Evolutionary conservation across 2,329 filamentous ascomycete species (phyloP).

Genomic region (Hypoxylon rubiginosum): DNA sequence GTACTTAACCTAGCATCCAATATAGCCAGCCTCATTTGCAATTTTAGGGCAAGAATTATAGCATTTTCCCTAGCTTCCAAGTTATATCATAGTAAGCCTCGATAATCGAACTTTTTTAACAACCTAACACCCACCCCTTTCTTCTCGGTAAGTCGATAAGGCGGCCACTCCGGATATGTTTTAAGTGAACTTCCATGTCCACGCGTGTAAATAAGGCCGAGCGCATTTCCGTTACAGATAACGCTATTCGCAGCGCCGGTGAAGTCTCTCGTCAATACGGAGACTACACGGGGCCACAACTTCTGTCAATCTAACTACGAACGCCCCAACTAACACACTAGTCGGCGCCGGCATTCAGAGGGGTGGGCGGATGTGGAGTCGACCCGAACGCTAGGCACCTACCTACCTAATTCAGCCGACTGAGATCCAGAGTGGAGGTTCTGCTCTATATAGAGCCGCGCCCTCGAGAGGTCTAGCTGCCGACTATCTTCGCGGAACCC

Average conservation of each 20-base stretch:
- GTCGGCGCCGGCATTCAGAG: constrained; percentile 1
- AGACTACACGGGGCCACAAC: not conserved
- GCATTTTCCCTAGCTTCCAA: no score
- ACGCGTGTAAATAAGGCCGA: not conserved
- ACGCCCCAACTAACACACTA: not conserved
- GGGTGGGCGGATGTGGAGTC: constrained; percentile 2
- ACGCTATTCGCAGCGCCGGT: not conserved
- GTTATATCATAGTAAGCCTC: no score
- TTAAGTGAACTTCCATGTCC: not conserved
- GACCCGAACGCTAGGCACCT: not conserved
- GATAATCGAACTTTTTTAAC: not conserved
- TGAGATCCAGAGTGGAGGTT: not conserved
- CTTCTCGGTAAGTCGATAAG: not conserved
- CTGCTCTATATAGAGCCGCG: not conserved
- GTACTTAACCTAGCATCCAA: not conserved
- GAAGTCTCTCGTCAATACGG: not conserved
- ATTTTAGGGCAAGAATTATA: no score
- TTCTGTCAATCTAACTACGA: not conserved
- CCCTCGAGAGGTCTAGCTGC: no score
- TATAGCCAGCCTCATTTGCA: not conserved
- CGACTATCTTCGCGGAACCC: no score
- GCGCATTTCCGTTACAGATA: not conserved
- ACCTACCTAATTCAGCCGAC: not conserved
- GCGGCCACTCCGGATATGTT: no score
- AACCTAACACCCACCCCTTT: no score